Evolutionary conservation across 495 filamentous ascomycete species (phyloP), one percentile per base, ranked within the genome.

Genomic region (Thermothielavioides terrestris): DNA sequence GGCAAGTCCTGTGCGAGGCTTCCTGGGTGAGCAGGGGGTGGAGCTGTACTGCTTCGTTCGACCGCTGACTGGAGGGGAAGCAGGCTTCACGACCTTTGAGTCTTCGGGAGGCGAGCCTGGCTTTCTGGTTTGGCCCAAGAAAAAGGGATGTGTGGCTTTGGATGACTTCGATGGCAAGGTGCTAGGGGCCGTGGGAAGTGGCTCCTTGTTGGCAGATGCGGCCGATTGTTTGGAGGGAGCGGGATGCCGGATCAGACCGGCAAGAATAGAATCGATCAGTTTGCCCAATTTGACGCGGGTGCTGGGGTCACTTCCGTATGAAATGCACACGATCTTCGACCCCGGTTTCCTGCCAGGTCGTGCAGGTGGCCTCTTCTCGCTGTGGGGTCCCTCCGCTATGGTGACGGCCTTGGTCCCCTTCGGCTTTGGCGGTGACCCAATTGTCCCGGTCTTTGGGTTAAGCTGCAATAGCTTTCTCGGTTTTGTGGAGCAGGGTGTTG

Each of bases 141-240:
- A 95, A 59, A 95, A 94, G 0, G 89, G 89, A 68, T 94, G 89
- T 0, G 85, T 84, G 2, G 77, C 51, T 58, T 86, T 94, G 20
- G 66, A 45, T 26, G 77, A 20, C 31, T 44, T 45, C 14, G 42
- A 14, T 1, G 43, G 9, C 23, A 34, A 10, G 10, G 40, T 14
- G 12, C 52, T 45, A 4, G 34, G 10, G 14, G 32, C 23, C 34
- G 55, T 47, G 2, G 39, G 25, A 10, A 36, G 2, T 9, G 39
- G 25, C 5, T 43, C 50, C 34, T 44, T 50, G 23, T 63, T 66
- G 12, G 46, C 50, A 22, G 67, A 58, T 8, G 43, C 5, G 8
- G 21, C 9, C 3, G 7, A 23, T 2, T 34, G 22, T n/a, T 49
- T 42, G 23, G 36, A 11, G 36, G 28, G 0, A 1, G 2, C 6